Percentiles rank a stretch among this genome's conserved stretches.
phyloP scores from a whole-genome alignment of 768 basidiomycete species.

The Boletus speciosus region DNA sequence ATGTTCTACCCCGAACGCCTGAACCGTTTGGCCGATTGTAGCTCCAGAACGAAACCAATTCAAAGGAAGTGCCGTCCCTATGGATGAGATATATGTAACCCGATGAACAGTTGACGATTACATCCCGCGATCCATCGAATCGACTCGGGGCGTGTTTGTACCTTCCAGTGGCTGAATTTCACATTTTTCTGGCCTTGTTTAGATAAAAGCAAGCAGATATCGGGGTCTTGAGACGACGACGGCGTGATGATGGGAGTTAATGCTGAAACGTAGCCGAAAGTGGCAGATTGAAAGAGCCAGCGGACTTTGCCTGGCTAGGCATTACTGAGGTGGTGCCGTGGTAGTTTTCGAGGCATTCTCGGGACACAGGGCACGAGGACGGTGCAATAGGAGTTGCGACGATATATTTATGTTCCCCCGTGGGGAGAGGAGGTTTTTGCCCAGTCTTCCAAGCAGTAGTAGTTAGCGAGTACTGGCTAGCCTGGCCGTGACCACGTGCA shows the following conservation, averaged over 20 bases:
- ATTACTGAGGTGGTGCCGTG: constrained; percentile 2
- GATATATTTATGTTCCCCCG: not conserved
- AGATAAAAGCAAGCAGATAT: constrained; percentile 4
- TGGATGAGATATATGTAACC: constrained; percentile 1
- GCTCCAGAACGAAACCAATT: constrained; percentile 4
- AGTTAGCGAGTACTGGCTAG: too few relatives aligned
- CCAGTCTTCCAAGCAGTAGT: too few relatives aligned
- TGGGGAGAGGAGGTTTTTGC: not conserved
- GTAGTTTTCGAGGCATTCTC: not conserved
- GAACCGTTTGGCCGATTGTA: constrained; percentile 6
- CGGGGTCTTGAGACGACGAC: not conserved
- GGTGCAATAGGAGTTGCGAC: not conserved
- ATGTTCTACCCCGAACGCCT: not conserved
- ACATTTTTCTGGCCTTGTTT: not conserved
- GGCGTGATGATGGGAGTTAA: constrained; percentile 6
- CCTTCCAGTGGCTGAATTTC: constrained; percentile 3
- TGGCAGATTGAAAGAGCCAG: constrained; percentile 19
- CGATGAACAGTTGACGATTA: not conserved
- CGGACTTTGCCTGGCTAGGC: not conserved
- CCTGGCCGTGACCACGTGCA: too few relatives aligned
- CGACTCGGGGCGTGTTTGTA: not conserved
- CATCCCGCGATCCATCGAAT: constrained; percentile 4
- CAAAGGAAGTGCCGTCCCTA: not conserved
- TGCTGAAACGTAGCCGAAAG: constrained; percentile 12
- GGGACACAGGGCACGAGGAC: constrained; percentile 1